Evolutionary conservation across 768 basidiomycete genomes (phyloP).

Genomic region (Tubosaeta sp.): DNA sequence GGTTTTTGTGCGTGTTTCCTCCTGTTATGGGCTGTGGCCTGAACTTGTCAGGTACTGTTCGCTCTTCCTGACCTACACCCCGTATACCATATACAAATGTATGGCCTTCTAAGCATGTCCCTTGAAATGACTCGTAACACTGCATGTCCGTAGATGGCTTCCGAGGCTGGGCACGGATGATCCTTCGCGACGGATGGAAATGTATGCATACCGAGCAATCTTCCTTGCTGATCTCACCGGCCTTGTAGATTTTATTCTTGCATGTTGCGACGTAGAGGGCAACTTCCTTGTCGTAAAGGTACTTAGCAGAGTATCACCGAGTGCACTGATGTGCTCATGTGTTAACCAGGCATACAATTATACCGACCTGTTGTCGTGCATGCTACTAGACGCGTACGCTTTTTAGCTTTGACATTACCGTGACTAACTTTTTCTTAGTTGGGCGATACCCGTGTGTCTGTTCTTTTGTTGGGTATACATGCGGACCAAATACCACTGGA

Average conservation of each 20-base stretch:
- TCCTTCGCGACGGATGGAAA: constrained; percentile 80
- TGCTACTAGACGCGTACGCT: constrained; percentile 83
- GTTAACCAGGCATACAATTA: constrained; percentile 67
- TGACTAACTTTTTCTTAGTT: constrained; percentile 37
- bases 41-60: constrained; percentile 62
- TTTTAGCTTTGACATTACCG: background rate
- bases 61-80: constrained; percentile 72
- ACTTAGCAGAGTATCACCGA: background rate
- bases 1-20: constrained; percentile 62
- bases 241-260: constrained; percentile 65
- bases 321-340: background rate
- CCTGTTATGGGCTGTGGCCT: background rate
- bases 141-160: constrained; percentile 57
- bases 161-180: constrained; percentile 74
- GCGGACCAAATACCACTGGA: constrained; percentile 77
- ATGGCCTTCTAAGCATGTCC: constrained; percentile 21
- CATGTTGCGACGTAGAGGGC: constrained; percentile 80
- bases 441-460: constrained; percentile 87
- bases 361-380: constrained; percentile 83
- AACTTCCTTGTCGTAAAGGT: constrained; percentile 85
- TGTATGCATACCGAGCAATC: constrained; percentile 42
- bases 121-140: background rate
- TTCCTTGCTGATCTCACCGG: constrained; percentile 3
- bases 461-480: constrained; percentile 83
- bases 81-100: constrained; percentile 89